These are phyloP conservation scores for Sporobolomyces roseus DNA, from an alignment of 768 basidiomycete genomes.

Conservation along the genomic window DNA sequence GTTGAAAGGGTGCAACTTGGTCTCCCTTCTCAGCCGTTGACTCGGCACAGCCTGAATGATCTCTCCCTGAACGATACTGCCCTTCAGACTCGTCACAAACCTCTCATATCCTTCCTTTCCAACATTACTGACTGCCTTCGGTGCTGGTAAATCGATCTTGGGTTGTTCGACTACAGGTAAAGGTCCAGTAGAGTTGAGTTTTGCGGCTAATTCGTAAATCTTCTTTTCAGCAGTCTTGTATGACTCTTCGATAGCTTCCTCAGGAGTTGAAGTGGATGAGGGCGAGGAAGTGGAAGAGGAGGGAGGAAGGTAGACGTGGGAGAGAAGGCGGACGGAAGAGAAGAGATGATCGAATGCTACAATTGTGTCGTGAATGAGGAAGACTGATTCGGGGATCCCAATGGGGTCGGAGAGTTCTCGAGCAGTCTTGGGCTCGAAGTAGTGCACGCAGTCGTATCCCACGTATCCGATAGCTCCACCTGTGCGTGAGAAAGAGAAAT, in stretches of 20 bases:
- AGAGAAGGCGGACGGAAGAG: constrained; percentile 90
- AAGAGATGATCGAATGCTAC: constrained; percentile 95
- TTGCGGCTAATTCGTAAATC: constrained; percentile 33
- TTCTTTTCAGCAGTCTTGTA: constrained; percentile 30
- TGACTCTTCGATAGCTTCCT: constrained; percentile 10
- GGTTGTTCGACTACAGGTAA: constrained; percentile 52
- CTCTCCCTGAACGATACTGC: constrained; percentile 91
- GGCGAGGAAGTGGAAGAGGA: constrained; percentile 53
- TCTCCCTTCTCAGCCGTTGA: constrained; percentile 79
- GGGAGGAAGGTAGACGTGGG: constrained; percentile 82
- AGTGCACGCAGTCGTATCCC: constrained; percentile 89
- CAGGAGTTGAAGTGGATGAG: constrained; percentile 54
- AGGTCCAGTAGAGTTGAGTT: constrained; percentile 25
- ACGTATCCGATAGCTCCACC: constrained; percentile 98
- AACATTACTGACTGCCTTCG: constrained; percentile 73
- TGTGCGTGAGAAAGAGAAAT: constrained; percentile 27
- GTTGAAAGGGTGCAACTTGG: constrained; percentile 91
- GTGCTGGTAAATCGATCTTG: constrained; percentile 47
- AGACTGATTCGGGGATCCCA: constrained; percentile 87
- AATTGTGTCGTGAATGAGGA: constrained; percentile 94
- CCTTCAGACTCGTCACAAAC: constrained; percentile 86
- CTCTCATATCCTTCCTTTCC: constrained; percentile 86
- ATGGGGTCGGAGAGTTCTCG: constrained; percentile 70
- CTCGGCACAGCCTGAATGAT: constrained; percentile 99
- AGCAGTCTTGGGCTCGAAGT: constrained; percentile 80